Base-by-base conservation (phyloP, 768 basidiomycete genomes). In the Phanerodontia chrysosporium region DNA sequence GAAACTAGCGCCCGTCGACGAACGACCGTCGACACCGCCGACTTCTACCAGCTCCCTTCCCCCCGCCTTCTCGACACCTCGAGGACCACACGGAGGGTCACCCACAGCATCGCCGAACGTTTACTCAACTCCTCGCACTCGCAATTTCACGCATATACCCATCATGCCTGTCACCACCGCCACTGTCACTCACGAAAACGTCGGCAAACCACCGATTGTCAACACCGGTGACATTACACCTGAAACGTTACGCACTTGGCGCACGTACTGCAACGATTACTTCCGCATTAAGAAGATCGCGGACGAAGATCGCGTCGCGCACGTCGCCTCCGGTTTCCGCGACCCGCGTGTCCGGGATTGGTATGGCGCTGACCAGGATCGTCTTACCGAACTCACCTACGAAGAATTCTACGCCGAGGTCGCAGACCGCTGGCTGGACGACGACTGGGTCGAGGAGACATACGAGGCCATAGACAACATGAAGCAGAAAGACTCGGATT, bases 401-500 rank as follows among this genome's bases (percentile, higher is more conserved):
- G 36, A 28, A 8, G 45, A 18, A 14, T 57, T 57, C 45, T 10
- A 24, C 29, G 21, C 13, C 16, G 59, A 45, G 39, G 29, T 35
- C 49, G 24, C 14, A n/a, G 24, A n/a, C 12, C 57, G 57, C 29
- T 61, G 42, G 27, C 27, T 62, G 3, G 4, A 12, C 16, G 27
- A 49, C 18, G 36, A 49, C 8, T 62, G 62, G 62, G 60, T 16
- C 2, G 7, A 52, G 2, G 39, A n/a, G 12, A 32, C 21, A 44
- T 22, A 10, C 22, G 32, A 35, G 32, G 6, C 18, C 22, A 18
- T 45, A 7, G 6, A 7, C 44, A 45, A 18, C 22, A 45, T 45
- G 44, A 24, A 18, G 44, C 44, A 45, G 44, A 18, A 24, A 18
- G 44, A 45, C 18, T n/a, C 44, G 9, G 36, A 39, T 18, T 9